Conservation (phyloP, 1,139 yeast genomes). For the Petasospora rhodanensis region DNA sequence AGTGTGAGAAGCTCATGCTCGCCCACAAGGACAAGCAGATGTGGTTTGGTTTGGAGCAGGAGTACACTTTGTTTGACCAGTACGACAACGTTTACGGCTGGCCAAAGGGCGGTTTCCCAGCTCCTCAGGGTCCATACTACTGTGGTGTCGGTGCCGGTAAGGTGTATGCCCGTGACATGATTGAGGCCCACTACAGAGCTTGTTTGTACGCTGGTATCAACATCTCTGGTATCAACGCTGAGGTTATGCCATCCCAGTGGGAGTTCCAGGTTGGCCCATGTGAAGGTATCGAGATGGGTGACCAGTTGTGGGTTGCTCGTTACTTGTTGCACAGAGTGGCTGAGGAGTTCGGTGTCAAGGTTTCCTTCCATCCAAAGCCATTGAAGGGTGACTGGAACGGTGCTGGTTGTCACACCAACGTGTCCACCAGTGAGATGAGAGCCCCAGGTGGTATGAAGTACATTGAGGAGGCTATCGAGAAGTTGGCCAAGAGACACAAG, state of each 20-base stretch:
- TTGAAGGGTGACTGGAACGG: constrained; percentile 99
- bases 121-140: constrained; percentile 99
- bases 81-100: constrained; percentile 91
- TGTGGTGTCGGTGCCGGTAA: constrained; percentile 99
- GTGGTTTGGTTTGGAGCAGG: constrained; percentile 99
- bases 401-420: constrained; percentile 99
- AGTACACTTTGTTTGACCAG: constrained; percentile 92
- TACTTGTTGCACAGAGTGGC: constrained; percentile 91
- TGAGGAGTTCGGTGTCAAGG: constrained; percentile 98
- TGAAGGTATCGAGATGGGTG: constrained; percentile 94
- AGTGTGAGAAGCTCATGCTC: constrained; percentile 91
- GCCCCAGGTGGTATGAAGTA: constrained; percentile 91
- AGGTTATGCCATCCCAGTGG: constrained; percentile 99
- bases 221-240: constrained; percentile 97
- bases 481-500: constrained; percentile 91
- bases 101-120: constrained; percentile 99
- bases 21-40: constrained; percentile 82
- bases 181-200: constrained; percentile 99
- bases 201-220: constrained; percentile 87
- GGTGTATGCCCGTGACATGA: constrained; percentile 96
- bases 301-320: constrained; percentile 94
- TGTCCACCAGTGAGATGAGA: constrained; percentile 90
- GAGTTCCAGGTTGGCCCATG: constrained; percentile 99
- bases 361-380: constrained; percentile 99
- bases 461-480: constrained; percentile 89